These are phyloP conservation scores for Gonapodya prolifera DNA, from an alignment of 192 early-diverging fungal genomes.

Conservation along the genomic window DNA sequence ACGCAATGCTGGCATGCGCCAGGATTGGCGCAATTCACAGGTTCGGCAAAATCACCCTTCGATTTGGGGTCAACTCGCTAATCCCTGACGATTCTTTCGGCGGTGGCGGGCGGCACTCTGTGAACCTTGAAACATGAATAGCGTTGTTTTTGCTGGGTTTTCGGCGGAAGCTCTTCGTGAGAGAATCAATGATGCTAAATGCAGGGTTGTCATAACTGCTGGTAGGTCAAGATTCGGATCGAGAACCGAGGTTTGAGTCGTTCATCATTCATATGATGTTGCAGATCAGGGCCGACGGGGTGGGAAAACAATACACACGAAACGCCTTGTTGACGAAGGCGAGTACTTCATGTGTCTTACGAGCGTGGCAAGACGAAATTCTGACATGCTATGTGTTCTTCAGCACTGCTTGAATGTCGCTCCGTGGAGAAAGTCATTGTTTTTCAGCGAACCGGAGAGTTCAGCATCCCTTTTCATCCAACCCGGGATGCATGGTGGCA, in stretches of 20 bases:
- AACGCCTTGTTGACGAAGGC: constrained; percentile 89
- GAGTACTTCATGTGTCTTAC: background rate
- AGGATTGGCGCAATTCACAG: constrained; percentile 82
- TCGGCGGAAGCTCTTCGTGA: constrained; percentile 83
- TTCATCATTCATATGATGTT: too few species aligned
- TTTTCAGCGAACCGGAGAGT: constrained; percentile 76
- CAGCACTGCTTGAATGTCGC: constrained; percentile 61
- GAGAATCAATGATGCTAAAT: constrained; percentile 72
- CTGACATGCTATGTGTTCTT: background rate
- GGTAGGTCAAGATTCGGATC: background rate
- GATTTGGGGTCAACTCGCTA: too few species aligned
- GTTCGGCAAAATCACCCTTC: constrained; percentile 8
- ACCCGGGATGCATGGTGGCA: constrained; percentile 91
- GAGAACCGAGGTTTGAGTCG: too few species aligned
- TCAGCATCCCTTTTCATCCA: constrained; percentile 52
- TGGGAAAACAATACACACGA: constrained; percentile 75
- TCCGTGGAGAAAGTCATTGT: constrained; percentile 72
- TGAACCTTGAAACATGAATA: constrained; percentile 2
- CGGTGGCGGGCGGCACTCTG: background rate
- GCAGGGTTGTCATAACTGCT: constrained; percentile 75
- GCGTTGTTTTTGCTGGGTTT: constrained; percentile 95
- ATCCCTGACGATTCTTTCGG: too few species aligned
- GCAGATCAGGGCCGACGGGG: constrained; percentile 88
- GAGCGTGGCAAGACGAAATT: background rate
- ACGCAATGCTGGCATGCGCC: constrained; percentile 90